These are phyloP conservation scores for Flueggea neowawraea DNA, from an alignment of 441 rosid genomes.

Conservation along the genomic window DNA sequence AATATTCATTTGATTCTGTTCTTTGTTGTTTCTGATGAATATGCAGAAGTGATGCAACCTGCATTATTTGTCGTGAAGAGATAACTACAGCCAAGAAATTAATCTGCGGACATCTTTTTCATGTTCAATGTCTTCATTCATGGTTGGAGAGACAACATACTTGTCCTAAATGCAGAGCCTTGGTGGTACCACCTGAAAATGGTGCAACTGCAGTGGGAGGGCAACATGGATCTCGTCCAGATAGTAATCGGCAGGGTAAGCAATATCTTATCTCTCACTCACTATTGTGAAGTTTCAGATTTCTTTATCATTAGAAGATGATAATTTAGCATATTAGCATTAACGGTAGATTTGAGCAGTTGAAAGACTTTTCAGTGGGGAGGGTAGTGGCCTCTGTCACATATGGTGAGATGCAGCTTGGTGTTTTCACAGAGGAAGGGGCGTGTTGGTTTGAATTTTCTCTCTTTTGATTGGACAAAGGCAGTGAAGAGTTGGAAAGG, in stretches of 20 bases:
- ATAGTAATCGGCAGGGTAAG: conserved; percentile 60
- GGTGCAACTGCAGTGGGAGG: conserved; percentile 45
- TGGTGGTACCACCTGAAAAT: conserved; percentile 83
- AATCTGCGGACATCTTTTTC: conserved; percentile 94
- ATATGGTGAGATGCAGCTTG: too few relatives aligned
- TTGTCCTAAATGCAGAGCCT: conserved; percentile 96
- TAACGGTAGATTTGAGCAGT: too few relatives aligned
- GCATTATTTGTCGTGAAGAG: conserved; percentile 98
- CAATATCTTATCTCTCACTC: neutral
- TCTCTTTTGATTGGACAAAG: too few relatives aligned
- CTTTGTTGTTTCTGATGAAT: conserved; percentile 22
- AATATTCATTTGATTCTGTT: neutral
- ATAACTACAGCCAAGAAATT: conserved; percentile 94
- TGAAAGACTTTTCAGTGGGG: too few relatives aligned
- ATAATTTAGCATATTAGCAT: too few relatives aligned
- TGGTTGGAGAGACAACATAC: conserved; percentile 99
- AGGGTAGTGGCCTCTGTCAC: too few relatives aligned
- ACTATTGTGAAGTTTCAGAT: neutral
- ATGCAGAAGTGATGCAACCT: conserved; percentile 93
- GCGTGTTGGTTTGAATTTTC: too few relatives aligned
- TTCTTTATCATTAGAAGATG: neutral
- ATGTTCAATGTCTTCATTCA: conserved; percentile 96
- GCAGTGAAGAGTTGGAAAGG: too few relatives aligned
- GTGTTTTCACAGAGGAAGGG: too few relatives aligned
- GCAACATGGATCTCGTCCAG: conserved; percentile 53